phyloP scores from a whole-genome alignment of 805 yeast genomes.

The Saccharomycopsis fibuligera region DNA sequence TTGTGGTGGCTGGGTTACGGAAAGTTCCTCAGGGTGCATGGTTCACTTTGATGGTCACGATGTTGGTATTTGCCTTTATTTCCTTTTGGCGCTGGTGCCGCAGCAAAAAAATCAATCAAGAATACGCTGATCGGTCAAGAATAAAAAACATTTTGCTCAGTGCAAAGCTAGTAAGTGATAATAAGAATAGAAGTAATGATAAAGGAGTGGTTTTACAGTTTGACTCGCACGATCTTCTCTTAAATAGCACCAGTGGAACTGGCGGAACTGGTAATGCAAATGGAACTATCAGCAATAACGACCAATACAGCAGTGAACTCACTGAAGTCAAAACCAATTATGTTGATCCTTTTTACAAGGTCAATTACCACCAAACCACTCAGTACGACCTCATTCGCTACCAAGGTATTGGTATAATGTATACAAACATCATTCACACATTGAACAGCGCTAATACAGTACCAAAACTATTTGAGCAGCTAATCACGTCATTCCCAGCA shows the following conservation, averaged over 20 bases:
- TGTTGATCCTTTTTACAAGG: slow-evolving; percentile 12
- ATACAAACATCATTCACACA: slow-evolving; percentile 26
- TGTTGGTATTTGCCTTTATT: slow-evolving; percentile 33
- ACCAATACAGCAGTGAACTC: no score
- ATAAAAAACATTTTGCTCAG: not conserved
- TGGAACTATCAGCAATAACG: not conserved
- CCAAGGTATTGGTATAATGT: slow-evolving; percentile 19
- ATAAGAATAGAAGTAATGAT: not conserved
- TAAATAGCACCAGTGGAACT: no score
- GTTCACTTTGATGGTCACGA: slow-evolving; percentile 47
- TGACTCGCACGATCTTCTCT: no score
- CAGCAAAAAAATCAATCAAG: slow-evolving; percentile 34
- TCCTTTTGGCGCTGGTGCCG: slow-evolving; percentile 45
- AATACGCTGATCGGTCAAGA: slow-evolving; percentile 24
- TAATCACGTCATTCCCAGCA: slow-evolving; percentile 35
- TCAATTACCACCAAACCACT: not conserved
- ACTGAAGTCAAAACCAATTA: not conserved
- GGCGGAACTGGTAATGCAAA: no score
- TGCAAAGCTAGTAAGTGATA: no score
- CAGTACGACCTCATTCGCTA: slow-evolving; percentile 7
- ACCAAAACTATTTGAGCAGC: slow-evolving; percentile 28
- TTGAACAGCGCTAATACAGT: slow-evolving; percentile 39
- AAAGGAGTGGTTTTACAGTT: no score
- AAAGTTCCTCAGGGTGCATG: slow-evolving; percentile 57
- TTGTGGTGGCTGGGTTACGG: slow-evolving; percentile 42